Percentiles rank a stretch among this genome's conserved stretches.
Evolutionary conservation across 2,329 filamentous ascomycete genomes (phyloP).

Genomic region (Xylariaceae sp.): DNA sequence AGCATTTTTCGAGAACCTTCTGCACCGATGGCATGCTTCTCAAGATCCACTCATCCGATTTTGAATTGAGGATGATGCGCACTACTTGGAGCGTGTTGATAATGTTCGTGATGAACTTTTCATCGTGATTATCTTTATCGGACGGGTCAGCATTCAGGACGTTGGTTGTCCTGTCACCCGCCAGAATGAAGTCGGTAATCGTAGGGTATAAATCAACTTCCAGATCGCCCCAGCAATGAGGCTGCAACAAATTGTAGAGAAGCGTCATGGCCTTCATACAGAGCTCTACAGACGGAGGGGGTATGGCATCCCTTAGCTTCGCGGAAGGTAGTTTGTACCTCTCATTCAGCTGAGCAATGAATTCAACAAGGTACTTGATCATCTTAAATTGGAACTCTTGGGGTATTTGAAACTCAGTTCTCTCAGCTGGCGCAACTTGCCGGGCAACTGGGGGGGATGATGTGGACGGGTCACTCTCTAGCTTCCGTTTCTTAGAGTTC

Average conservation of each 20-base stretch:
- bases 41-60: slow-evolving; percentile 86
- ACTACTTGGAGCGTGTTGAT: slow-evolving; percentile 93
- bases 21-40: slow-evolving; percentile 73
- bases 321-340: slow-evolving; percentile 73
- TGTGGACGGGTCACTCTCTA: slow-evolving; percentile 59
- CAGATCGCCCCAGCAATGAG: slow-evolving; percentile 85
- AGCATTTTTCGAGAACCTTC: slow-evolving; percentile 81
- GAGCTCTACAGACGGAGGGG: slow-evolving; percentile 65
- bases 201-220: slow-evolving; percentile 90
- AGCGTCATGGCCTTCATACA: slow-evolving; percentile 80
- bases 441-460: slow-evolving; percentile 52
- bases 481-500: slow-evolving; percentile 67
- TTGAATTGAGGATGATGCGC: slow-evolving; percentile 81
- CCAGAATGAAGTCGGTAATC: slow-evolving; percentile 79
- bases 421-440: slow-evolving; percentile 46
- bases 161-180: slow-evolving; percentile 68
- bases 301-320: slow-evolving; percentile 57
- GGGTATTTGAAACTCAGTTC: slow-evolving; percentile 65
- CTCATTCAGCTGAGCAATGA: slow-evolving; percentile 86
- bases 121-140: slow-evolving; percentile 70
- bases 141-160: slow-evolving; percentile 56
- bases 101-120: slow-evolving; percentile 80
- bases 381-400: slow-evolving; percentile 68
- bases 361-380: slow-evolving; percentile 91
- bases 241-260: slow-evolving; percentile 78